A percentile compares a stretch with the other conserved stretches of the same genome.
phyloP scores from a whole-genome alignment of 805 yeast genomes.

The Metschnikowia vanudenii region DNA sequence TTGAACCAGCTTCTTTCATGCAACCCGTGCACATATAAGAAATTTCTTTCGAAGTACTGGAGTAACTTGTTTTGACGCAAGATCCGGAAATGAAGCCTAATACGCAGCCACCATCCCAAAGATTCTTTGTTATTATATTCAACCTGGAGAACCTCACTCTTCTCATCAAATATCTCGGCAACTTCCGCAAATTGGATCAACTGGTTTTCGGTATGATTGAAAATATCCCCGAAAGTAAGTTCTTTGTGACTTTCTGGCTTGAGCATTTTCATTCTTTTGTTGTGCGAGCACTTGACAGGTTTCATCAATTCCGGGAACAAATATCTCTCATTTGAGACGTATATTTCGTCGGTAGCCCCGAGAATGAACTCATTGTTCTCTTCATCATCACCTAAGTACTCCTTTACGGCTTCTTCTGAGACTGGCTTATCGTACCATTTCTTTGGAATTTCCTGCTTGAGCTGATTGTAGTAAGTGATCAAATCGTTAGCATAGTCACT shows the following conservation, averaged over 20 bases:
- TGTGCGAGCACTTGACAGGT: constrained; percentile 11
- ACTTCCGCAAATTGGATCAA: constrained; percentile 23
- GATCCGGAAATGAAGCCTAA: constrained; percentile 31
- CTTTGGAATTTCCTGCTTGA: constrained; percentile 30
- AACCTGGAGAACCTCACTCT: constrained; percentile 28
- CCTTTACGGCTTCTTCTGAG: constrained; percentile 3
- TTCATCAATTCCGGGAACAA: constrained; percentile 19
- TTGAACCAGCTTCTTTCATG: constrained; percentile 57
- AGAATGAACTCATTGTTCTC: constrained; percentile 14
- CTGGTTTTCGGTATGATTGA: constrained; percentile 27
- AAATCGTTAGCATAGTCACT: constrained; percentile 49
- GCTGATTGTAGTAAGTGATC: constrained; percentile 32
- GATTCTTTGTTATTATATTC: constrained; percentile 31
- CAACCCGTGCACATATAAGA: constrained; percentile 48
- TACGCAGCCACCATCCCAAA: constrained; percentile 36
- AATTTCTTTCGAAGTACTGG: constrained; percentile 53
- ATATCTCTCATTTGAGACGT: constrained; percentile 4
- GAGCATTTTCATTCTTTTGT: constrained; percentile 9
- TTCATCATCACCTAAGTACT: constrained; percentile 11
- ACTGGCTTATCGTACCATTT: constrained; percentile 31
- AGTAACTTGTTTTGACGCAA: constrained; percentile 35
- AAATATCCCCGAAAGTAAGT: constrained; percentile 24
- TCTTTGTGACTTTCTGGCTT: constrained; percentile 11
- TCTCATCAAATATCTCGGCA: constrained; percentile 30
- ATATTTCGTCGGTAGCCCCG: constrained; percentile 9